Base-by-base conservation (phyloP, 2,329 filamentous ascomycete genomes). In the Acrocalymma vagum region DNA sequence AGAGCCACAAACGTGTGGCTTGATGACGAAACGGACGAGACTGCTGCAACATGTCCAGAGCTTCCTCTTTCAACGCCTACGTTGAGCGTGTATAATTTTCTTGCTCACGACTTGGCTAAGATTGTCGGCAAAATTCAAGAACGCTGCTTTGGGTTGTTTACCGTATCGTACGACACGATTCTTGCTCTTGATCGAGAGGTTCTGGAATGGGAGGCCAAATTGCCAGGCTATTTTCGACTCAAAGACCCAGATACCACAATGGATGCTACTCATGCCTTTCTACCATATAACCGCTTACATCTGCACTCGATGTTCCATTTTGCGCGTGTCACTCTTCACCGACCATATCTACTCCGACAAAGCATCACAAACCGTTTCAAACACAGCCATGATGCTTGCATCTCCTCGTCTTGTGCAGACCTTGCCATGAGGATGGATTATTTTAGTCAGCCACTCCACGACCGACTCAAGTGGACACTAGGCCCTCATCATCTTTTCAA, bases 401-500 rank as follows among this genome's bases (percentile, higher is more conserved):
- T 72, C 3, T 56, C 62, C 4, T 73, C 71, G 0, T 70, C 71
- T 5, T 73, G 71, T 41, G 70, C 71, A 0, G 71, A 74, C 29
- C 62, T 74, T 8, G 66, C 62, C 14, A 69, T 70, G 48, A 53
- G 65, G 8, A 59, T 74, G 7, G 51, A 58, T 11, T 60, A 65
- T n/a, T 59, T 69, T 20, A 45, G 52, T 10, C 55, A 63, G 23
- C 55, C 53, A 10, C 39, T 49, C 6, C 58, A 65, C 10, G 69
- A 72, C 20, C 56, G 70, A 2, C 47, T 70, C 26, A 67, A 64
- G 31, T 68, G 63, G 57, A 62, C 62, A 5, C 40, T 71, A 0
- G 69, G 65, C 1, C 61, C 69, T 21, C 70, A 70, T 22, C 67
- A 72, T 24, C 60, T 74, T 5, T 74, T 73, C 55, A 74, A 74